Evolutionary conservation across 208 protist genomes (phyloP).

Genomic region (Trypanosomatidae sp.): DNA sequence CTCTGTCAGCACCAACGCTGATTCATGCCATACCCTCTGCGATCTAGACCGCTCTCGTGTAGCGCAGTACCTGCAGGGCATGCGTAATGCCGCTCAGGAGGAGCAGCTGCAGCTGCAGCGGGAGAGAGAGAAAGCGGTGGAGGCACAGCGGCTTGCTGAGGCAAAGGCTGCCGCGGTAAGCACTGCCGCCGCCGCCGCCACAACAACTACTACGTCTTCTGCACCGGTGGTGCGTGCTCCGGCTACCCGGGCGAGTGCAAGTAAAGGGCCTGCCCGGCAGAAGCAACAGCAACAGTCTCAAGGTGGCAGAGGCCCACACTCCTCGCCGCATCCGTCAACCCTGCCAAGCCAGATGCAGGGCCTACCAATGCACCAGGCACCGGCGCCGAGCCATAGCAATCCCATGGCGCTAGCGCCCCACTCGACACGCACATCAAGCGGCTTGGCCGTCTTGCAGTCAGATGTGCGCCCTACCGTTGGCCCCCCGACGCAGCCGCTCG

Average conservation of each 20-base stretch:
- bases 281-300: not conserved
- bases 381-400: not conserved
- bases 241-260: not conserved
- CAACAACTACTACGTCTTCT: not conserved
- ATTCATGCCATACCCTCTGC: not conserved
- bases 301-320: not conserved
- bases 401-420: not conserved
- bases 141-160: not conserved
- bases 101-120: constrained; percentile 11
- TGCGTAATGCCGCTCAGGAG: constrained; percentile 4
- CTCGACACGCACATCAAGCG: not conserved
- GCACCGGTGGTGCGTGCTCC: not conserved
- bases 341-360: not conserved
- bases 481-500: too few species aligned
- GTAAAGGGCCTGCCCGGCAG: not conserved
- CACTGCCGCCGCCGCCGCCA: not conserved
- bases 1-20: not conserved
- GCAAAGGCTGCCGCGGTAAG: constrained; percentile 6
- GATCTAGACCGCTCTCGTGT: constrained; percentile 5
- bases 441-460: not conserved
- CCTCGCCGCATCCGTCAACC: not conserved
- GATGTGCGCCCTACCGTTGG: not conserved
- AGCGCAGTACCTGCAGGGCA: constrained; percentile 13
- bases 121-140: not conserved
- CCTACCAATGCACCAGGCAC: not conserved